Conservation (phyloP, 768 basidiomycete genomes). For the Termitomyces sp. region DNA sequence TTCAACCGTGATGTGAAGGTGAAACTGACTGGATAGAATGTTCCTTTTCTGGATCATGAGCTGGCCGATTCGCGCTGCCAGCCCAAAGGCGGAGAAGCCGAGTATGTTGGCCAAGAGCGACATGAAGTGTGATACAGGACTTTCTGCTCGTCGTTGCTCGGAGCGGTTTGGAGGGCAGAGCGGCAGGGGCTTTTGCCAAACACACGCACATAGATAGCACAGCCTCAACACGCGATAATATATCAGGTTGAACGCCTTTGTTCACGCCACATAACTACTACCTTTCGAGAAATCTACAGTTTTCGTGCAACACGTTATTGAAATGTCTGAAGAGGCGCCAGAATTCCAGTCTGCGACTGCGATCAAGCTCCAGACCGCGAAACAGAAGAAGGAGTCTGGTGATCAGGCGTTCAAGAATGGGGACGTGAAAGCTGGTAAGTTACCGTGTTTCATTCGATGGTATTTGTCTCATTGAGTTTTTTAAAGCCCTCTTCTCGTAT, state of each 20-base stretch:
- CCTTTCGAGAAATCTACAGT: conserved; percentile 10
- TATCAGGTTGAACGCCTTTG: not conserved
- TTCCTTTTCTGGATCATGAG: conserved; percentile 82
- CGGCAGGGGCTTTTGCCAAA: conserved; percentile 23
- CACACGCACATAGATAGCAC: conserved; percentile 32
- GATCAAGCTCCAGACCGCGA: conserved; percentile 59
- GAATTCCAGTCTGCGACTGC: conserved; percentile 29
- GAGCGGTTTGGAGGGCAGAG: conserved; percentile 11
- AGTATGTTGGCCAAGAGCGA: conserved; percentile 66
- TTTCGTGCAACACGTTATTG: conserved; percentile 5
- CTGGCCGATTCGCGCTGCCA: conserved; percentile 82
- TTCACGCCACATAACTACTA: conserved; percentile 14
- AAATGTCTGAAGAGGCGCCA: conserved; percentile 26
- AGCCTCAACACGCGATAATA: conserved; percentile 33
- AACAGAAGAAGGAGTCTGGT: conserved; percentile 62
- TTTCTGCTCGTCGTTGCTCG: conserved; percentile 10
- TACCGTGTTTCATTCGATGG: not conserved
- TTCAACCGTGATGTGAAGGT: not conserved
- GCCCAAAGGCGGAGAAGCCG: conserved; percentile 80
- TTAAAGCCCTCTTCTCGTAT: conserved; percentile 65
- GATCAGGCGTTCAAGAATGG: conserved; percentile 72
- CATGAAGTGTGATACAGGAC: conserved; percentile 37
- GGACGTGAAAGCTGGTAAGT: conserved; percentile 57
- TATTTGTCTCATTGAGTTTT: not conserved
- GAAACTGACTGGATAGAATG: conserved; percentile 73